A percentile compares a stretch with the other conserved stretches of the same genome.
Evolutionary conservation across 1,139 yeast species (phyloP).

Genomic region (Candida labiduridarum): DNA sequence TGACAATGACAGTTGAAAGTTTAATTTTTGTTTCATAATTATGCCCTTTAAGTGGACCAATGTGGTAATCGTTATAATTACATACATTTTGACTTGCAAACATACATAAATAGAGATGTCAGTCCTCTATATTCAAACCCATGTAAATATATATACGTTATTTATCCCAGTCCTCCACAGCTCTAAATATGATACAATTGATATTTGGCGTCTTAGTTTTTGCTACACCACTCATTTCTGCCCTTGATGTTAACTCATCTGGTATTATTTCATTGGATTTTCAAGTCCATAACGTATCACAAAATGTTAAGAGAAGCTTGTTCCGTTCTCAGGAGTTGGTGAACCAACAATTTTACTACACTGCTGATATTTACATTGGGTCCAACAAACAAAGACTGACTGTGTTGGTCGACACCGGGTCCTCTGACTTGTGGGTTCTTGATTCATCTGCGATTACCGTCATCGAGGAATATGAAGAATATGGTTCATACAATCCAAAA

Average conservation of each 20-base stretch:
- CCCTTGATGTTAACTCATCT: slow-evolving; percentile 8
- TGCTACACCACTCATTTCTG: slow-evolving; percentile 8
- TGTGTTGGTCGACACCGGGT: slow-evolving; percentile 27
- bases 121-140: neutral
- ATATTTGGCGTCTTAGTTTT: slow-evolving; percentile 9
- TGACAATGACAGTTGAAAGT: too few species aligned
- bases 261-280: slow-evolving; percentile 14
- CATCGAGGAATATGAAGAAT: slow-evolving; percentile 2
- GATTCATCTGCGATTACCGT: slow-evolving; percentile 12
- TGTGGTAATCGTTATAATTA: neutral
- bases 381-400: slow-evolving; percentile 14
- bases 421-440: slow-evolving; percentile 39
- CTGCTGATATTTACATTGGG: slow-evolving; percentile 11
- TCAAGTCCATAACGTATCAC: slow-evolving; percentile 8
- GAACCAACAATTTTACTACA: slow-evolving; percentile 10
- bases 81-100: neutral
- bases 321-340: slow-evolving; percentile 1
- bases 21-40: neutral
- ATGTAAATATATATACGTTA: neutral
- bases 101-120: neutral
- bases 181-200: neutral
- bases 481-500: slow-evolving; percentile 10
- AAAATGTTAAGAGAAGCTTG: slow-evolving; percentile 24
- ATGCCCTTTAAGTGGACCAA: neutral
- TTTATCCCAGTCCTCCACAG: neutral